Percentiles rank a stretch among this genome's conserved stretches.
These are phyloP conservation scores for Linderina pennispora DNA, from an alignment of 192 early-diverging fungal genomes.

Conservation along the genomic window DNA sequence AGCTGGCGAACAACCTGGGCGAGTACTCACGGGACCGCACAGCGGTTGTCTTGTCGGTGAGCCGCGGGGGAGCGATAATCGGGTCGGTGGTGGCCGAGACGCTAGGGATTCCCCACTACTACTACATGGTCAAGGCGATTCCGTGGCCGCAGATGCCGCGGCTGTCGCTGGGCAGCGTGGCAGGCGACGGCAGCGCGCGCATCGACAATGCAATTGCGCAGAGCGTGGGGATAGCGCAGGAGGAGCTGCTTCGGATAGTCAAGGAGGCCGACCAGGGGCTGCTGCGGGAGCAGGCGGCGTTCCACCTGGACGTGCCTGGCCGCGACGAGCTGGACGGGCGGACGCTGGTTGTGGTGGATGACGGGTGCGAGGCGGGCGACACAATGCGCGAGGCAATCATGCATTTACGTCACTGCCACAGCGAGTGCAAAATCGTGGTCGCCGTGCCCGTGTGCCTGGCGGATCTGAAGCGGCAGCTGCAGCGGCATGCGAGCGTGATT, in stretches of 20 bases:
- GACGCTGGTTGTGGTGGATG: constrained; percentile 44
- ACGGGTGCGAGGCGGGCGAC: constrained; percentile 45
- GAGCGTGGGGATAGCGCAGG: constrained; percentile 17
- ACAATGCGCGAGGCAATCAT: constrained; percentile 45
- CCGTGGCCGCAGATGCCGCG: constrained; percentile 30
- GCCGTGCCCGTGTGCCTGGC: constrained; percentile 47
- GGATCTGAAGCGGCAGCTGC: constrained; percentile 36
- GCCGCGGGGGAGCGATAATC: constrained; percentile 42
- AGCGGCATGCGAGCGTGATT: constrained; percentile 28
- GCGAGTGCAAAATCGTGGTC: constrained; percentile 21
- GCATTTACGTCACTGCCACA: constrained; percentile 36
- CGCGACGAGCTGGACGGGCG: constrained; percentile 6
- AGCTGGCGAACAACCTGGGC: constrained; percentile 26
- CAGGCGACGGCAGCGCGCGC: constrained; percentile 41
- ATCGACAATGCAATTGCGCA: constrained; percentile 32
- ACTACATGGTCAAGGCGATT: constrained; percentile 34
- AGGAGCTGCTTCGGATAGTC: constrained; percentile 9
- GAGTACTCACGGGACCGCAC: constrained; percentile 14
- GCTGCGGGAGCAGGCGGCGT: constrained; percentile 18
- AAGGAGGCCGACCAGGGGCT: constrained; percentile 11
- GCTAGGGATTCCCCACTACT: constrained; percentile 30
- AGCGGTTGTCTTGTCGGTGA: constrained; percentile 38
- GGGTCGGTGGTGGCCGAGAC: constrained; percentile 20
- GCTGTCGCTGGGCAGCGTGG: constrained; percentile 44
- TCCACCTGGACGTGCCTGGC: constrained; percentile 3